Evolutionary conservation across 176 grass and related monocot species (phyloP), one percentile per base, ranked within the genome.

Genomic region (Ananas comosus): DNA sequence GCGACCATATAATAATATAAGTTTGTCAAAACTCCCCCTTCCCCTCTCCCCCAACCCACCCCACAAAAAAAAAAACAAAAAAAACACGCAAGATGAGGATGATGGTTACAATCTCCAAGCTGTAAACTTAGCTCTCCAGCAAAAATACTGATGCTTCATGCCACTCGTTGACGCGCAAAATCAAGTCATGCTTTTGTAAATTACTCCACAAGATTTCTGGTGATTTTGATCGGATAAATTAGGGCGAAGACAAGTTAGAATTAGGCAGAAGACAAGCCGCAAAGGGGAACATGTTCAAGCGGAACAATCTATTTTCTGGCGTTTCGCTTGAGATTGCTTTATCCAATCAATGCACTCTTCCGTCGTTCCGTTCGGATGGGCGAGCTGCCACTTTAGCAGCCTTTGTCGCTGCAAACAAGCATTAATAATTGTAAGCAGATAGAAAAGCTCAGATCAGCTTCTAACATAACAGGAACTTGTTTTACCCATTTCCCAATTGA

Each of bases 261-360:
- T 2, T 16, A 66, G 16, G 13, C 49, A 3, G 13, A 48, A 69
- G 10, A 51, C 51, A 19, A 33, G 4, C 10, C 50, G 13, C n/a
- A 58, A 28, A 56, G 51, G 48, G 53, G 16, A 54, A 29, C 51
- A 70, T 18, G n/a, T 80, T 79, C 65, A 80, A 76, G 61, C 63
- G 49, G 56, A 80, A 59, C 10, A 33, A 52, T 89, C 77, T 33
- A 92, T 50, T 73, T 97, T 97, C 29, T 85, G 86, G 3, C 94
- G 89, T 73, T 97, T 97, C 1, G 82, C 69, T 71, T 90, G 86
- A 18, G 89, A 90, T 22, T 79, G 94, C 72, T 83, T 90, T 78
- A 92, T 97, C 94, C 94, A 97, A 67, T 88, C 86, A 49, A 88
- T 83, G 59, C 94, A 97, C 13, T 85, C 89, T 1, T 92, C 94